Conservation (phyloP, 108 stramenopile species). For the Seminavis robusta region DNA sequence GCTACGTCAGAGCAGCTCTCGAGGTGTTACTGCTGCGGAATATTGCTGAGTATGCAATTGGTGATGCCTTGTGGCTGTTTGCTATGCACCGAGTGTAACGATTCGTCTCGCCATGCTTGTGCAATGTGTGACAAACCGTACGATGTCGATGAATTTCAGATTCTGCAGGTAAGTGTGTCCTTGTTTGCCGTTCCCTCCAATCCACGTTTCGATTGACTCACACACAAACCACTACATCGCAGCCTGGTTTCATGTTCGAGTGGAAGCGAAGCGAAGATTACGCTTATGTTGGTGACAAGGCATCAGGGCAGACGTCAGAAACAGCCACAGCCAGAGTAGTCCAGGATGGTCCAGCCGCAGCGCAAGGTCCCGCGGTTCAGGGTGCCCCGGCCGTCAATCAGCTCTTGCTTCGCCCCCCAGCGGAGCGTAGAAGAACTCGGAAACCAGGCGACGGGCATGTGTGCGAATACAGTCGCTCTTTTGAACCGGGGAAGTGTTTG, state of each 20-base stretch:
- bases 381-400: not conserved
- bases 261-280: slow-evolving; percentile 5
- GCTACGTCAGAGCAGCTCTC: slow-evolving; percentile 48
- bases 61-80: slow-evolving; percentile 69
- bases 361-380: not conserved
- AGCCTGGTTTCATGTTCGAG: slow-evolving; percentile 56
- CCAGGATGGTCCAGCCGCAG: not conserved
- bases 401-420: not conserved
- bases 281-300: not conserved
- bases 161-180: too few species aligned
- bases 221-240: too few species aligned
- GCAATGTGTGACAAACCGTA: slow-evolving; percentile 49
- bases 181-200: too few species aligned
- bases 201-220: too few species aligned
- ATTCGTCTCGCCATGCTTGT: slow-evolving; percentile 29
- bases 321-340: not conserved
- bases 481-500: slow-evolving; percentile 55
- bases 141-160: slow-evolving; percentile 80
- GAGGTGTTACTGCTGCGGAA: slow-evolving; percentile 56
- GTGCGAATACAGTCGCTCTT: slow-evolving; percentile 42
- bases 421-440: slow-evolving; percentile 21
- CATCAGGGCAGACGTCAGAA: not conserved
- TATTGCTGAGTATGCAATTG: slow-evolving; percentile 58
- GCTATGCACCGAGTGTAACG: slow-evolving; percentile 84
- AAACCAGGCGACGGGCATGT: slow-evolving; percentile 56